A percentile compares a stretch with the other conserved stretches of the same genome.
These are phyloP conservation scores for Mortierella sp. DNA, from an alignment of 371 early-diverging fungal species.

Conservation along the genomic window DNA sequence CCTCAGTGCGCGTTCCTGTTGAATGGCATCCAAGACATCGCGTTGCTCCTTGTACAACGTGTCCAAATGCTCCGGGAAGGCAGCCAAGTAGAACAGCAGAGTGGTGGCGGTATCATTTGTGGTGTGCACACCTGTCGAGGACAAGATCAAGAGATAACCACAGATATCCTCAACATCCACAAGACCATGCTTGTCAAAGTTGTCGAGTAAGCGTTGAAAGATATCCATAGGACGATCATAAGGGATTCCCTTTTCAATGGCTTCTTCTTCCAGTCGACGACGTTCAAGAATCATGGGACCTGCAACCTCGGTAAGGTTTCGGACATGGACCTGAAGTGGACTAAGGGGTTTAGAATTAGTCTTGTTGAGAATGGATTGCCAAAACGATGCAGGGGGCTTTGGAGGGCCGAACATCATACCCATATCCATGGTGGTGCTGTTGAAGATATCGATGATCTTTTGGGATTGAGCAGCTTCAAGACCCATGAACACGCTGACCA, in stretches of 20 bases:
- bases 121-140: slow-evolving; percentile 58
- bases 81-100: slow-evolving; percentile 57
- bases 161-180: slow-evolving; percentile 50
- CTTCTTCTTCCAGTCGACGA: slow-evolving; percentile 31
- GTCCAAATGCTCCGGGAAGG: slow-evolving; percentile 54
- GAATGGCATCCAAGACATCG: slow-evolving; percentile 36
- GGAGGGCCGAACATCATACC: slow-evolving; percentile 8
- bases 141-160: slow-evolving; percentile 44
- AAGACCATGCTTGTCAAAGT: slow-evolving; percentile 38
- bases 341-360: slow-evolving; percentile 16
- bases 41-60: slow-evolving; percentile 58
- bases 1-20: slow-evolving; percentile 7
- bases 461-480: slow-evolving; percentile 25
- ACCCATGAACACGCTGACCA: slow-evolving; percentile 46
- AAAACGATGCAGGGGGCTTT: slow-evolving; percentile 2
- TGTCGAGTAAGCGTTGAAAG: slow-evolving; percentile 39
- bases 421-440: slow-evolving; percentile 28
- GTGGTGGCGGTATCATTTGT: slow-evolving; percentile 49
- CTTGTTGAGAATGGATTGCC: slow-evolving; percentile 18
- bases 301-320: slow-evolving; percentile 19
- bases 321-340: slow-evolving; percentile 33
- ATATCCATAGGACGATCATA: slow-evolving; percentile 40
- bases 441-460: slow-evolving; percentile 25
- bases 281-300: slow-evolving; percentile 36
- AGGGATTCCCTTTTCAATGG: slow-evolving; percentile 12